Conservation (phyloP, 768 basidiomycete genomes). For the Roridomyces roridus region DNA sequence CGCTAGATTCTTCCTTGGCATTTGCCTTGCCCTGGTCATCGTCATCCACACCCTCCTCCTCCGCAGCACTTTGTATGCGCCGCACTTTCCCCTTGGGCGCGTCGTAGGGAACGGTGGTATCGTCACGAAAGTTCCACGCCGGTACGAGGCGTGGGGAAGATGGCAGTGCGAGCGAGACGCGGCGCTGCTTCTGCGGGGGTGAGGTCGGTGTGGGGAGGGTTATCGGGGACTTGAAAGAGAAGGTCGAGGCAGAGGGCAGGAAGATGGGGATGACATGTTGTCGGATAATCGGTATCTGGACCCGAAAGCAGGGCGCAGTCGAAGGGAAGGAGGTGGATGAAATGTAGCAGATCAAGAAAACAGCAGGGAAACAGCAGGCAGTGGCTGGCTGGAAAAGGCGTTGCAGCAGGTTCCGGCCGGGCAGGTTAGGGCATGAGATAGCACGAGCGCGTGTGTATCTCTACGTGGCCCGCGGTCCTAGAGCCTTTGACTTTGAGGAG, state of each 20-base stretch:
- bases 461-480: too few species aligned
- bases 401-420: neutral
- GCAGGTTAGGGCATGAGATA: too few species aligned
- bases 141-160: constrained; percentile 71
- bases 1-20: neutral
- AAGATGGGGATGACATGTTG: constrained; percentile 14
- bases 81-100: constrained; percentile 73
- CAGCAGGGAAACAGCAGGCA: constrained; percentile 31
- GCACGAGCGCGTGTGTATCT: too few species aligned
- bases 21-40: constrained; percentile 21
- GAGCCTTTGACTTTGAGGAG: too few species aligned
- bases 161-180: constrained; percentile 75
- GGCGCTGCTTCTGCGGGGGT: constrained; percentile 57
- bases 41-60: constrained; percentile 28
- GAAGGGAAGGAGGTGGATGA: neutral
- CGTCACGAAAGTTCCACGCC: constrained; percentile 78
- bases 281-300: neutral
- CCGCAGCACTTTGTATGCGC: constrained; percentile 44
- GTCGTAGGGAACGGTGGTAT: constrained; percentile 55
- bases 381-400: neutral
- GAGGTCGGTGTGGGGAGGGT: constrained; percentile 43
- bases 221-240: constrained; percentile 64
- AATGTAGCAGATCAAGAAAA: constrained; percentile 23
- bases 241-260: constrained; percentile 57
- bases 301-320: neutral